These are phyloP conservation scores for Taphrina populina DNA, from an alignment of 1,139 yeast genomes.

Conservation along the genomic window DNA sequence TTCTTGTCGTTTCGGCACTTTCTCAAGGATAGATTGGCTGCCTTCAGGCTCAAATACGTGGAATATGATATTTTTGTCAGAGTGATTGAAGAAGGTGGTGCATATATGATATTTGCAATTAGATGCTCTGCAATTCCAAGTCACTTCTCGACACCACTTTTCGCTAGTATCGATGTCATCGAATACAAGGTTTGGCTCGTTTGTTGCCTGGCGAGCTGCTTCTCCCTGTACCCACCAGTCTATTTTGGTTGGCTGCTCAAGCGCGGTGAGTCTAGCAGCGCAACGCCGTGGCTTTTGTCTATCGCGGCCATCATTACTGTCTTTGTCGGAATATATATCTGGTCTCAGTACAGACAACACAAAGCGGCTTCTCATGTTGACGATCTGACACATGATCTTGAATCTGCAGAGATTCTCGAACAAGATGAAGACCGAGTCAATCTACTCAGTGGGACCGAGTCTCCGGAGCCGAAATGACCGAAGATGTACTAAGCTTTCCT, in stretches of 20 bases:
- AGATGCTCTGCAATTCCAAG: conserved; percentile 33
- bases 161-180: conserved; percentile 28
- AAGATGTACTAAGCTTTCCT: too few species aligned
- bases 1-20: conserved; percentile 33
- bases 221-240: conserved; percentile 24
- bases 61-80: conserved; percentile 34
- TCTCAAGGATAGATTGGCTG: conserved; percentile 16
- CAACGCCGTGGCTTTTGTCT: conserved; percentile 25
- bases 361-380: background rate
- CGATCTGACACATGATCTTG: background rate
- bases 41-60: conserved; percentile 26
- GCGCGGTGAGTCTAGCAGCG: conserved; percentile 24
- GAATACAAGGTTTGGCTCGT: conserved; percentile 13
- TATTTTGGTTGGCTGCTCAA: conserved; percentile 28
- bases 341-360: conserved; percentile 20
- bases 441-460: conserved; percentile 1
- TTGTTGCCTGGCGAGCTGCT: conserved; percentile 11
- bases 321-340: conserved; percentile 21
- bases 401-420: too few species aligned
- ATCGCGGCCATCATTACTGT: conserved; percentile 21
- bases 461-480: too few species aligned
- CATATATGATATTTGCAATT: conserved; percentile 32
- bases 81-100: conserved; percentile 36
- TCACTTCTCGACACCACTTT: conserved; percentile 35
- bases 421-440: background rate